phyloP scores from a whole-genome alignment of 306 rosid species.

The Quercus parvula region DNA sequence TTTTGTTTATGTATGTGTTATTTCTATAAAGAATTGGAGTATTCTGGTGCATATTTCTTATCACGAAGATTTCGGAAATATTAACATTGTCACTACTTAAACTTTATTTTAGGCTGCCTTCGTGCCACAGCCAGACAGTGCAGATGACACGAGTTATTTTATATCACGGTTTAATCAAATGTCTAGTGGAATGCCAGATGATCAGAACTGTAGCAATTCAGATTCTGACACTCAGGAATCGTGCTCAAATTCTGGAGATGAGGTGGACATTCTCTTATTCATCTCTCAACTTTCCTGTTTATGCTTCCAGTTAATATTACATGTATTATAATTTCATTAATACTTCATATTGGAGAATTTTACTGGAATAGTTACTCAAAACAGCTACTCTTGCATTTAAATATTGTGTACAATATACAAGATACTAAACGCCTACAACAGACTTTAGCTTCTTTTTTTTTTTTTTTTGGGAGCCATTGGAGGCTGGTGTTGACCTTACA shows the following conservation, averaged over 20 bases:
- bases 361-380: background rate
- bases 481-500: background rate
- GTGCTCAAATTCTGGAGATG: background rate
- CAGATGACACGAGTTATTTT: constrained; percentile 3
- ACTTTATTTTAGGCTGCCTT: background rate
- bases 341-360: background rate
- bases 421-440: background rate
- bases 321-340: background rate
- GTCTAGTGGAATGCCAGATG: background rate
- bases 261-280: background rate
- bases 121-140: constrained; percentile 4
- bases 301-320: background rate
- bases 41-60: background rate
- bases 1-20: background rate
- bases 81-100: background rate
- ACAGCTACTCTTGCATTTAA: background rate
- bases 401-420: background rate
- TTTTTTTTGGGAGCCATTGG: background rate
- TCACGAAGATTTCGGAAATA: background rate
- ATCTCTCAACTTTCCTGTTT: background rate
- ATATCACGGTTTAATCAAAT: background rate
- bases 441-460: background rate
- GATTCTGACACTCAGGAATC: constrained; percentile 1
- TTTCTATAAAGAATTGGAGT: background rate
- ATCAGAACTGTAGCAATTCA: background rate